Evolutionary conservation across 164 flowering plant genomes (phyloP).

Genomic region (Pachysandra terminalis): DNA sequence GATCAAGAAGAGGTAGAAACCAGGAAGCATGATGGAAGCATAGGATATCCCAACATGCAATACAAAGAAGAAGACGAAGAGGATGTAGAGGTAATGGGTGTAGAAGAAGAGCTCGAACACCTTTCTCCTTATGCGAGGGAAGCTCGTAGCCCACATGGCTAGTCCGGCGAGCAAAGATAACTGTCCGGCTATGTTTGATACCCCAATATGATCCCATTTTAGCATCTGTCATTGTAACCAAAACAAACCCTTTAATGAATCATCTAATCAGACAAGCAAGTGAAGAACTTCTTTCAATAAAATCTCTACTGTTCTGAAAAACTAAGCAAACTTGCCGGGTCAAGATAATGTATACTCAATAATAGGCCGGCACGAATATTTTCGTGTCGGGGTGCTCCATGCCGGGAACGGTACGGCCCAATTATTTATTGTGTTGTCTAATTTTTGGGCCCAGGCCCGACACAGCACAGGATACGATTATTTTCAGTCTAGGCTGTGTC

Average conservation of each 20-base stretch:
- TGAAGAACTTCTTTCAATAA: too few relatives aligned
- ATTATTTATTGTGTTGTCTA: too few relatives aligned
- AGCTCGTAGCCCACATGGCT: constrained; percentile 58
- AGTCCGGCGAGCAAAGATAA: constrained; percentile 49
- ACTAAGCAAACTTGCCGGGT: too few relatives aligned
- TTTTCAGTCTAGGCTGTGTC: too few relatives aligned
- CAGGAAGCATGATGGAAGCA: constrained; percentile 65
- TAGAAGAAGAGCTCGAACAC: constrained; percentile 82
- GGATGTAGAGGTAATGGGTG: constrained; percentile 70
- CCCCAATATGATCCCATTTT: constrained; percentile 42
- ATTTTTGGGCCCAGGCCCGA: too few relatives aligned
- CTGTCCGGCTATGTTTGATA: constrained; percentile 77
- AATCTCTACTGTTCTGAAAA: too few relatives aligned
- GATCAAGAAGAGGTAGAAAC: constrained; percentile 74
- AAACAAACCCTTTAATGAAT: background rate
- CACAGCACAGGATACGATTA: too few relatives aligned
- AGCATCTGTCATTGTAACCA: constrained; percentile 45
- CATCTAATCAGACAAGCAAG: background rate
- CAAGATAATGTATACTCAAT: too few relatives aligned
- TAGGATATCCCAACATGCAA: constrained; percentile 62
- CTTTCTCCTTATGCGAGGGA: constrained; percentile 50
- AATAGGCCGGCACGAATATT: too few relatives aligned
- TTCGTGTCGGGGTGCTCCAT: too few relatives aligned
- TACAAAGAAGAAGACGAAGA: constrained; percentile 66
- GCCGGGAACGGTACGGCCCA: too few relatives aligned